Conservation (phyloP, 208 protist species). For the Angomonas ambiguus region DNA sequence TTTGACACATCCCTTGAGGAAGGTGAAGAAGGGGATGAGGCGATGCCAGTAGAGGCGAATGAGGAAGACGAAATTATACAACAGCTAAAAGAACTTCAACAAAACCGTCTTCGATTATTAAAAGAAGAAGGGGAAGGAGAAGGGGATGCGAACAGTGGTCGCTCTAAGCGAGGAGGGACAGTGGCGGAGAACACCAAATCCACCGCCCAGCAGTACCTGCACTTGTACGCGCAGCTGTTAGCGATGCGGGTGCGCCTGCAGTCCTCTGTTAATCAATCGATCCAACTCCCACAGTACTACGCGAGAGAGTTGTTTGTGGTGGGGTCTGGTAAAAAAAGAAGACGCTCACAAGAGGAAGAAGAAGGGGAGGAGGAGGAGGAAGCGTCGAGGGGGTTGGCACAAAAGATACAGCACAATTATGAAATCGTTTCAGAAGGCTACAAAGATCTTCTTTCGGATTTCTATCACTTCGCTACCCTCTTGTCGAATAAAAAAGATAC, state of each 20-base stretch:
- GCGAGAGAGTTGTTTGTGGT: slow-evolving; percentile 38
- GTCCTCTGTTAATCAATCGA: slow-evolving; percentile 46
- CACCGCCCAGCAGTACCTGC: slow-evolving; percentile 44
- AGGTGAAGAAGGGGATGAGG: slow-evolving; percentile 10
- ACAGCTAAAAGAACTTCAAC: slow-evolving; percentile 25
- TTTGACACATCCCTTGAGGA: slow-evolving; percentile 22
- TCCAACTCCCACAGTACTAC: slow-evolving; percentile 81
- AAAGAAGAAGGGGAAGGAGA: not conserved
- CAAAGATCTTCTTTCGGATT: not conserved
- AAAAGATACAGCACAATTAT: not conserved
- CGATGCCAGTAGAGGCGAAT: slow-evolving; percentile 8
- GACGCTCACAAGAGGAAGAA: not conserved
- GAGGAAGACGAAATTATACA: slow-evolving; percentile 28
- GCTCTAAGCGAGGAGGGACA: not conserved
- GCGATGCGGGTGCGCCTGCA: slow-evolving; percentile 70
- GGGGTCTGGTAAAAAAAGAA: not conserved
- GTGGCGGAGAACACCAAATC: not conserved
- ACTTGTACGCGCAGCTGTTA: slow-evolving; percentile 71
- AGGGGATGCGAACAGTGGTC: slow-evolving; percentile 21
- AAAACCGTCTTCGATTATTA: slow-evolving; percentile 9
- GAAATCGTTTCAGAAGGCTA: not conserved
- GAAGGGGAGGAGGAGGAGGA: too few relatives aligned
- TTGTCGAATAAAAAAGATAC: not conserved
- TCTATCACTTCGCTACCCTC: not conserved
- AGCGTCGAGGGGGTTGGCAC: too few relatives aligned